phyloP scores from a whole-genome alignment of 352 stramenopile species.

The Pythium dissimile region DNA sequence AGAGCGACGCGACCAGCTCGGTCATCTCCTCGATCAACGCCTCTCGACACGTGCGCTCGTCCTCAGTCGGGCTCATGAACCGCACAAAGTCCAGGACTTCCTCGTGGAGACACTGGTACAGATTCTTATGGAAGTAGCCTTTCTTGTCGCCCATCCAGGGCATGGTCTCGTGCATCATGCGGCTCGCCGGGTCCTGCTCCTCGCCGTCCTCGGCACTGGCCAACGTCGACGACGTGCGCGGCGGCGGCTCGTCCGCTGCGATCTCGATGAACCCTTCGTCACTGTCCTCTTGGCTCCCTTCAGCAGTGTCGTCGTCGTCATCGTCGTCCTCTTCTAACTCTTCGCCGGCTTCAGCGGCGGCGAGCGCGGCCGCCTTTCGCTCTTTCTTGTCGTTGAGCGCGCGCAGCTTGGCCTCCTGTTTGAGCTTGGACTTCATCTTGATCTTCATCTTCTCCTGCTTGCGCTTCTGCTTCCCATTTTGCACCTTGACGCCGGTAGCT shows the following conservation, averaged over 20 bases:
- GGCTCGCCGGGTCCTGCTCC: slow-evolving; percentile 21
- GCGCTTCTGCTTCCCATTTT: slow-evolving; percentile 40
- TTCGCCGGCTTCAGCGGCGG: slow-evolving; percentile 2
- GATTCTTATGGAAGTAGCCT: slow-evolving; percentile 57
- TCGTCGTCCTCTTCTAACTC: slow-evolving; percentile 13
- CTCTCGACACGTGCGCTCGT: slow-evolving; percentile 71
- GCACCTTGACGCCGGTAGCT: slow-evolving; percentile 24
- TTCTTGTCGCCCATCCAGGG: slow-evolving; percentile 68
- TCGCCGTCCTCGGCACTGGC: slow-evolving; percentile 26
- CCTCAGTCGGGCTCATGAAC: slow-evolving; percentile 83
- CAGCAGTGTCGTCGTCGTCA: slow-evolving; percentile 6
- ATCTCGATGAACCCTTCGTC: slow-evolving; percentile 62
- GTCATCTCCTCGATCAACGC: slow-evolving; percentile 77
- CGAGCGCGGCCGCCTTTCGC: slow-evolving; percentile 28
- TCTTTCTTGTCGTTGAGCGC: slow-evolving; percentile 34
- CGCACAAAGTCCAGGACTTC: slow-evolving; percentile 95
- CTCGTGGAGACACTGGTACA: slow-evolving; percentile 91
- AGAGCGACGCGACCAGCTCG: slow-evolving; percentile 49
- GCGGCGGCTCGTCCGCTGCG: slow-evolving; percentile 3
- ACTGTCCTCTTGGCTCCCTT: slow-evolving; percentile 8
- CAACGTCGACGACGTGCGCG: background rate
- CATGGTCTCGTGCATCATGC: slow-evolving; percentile 41
- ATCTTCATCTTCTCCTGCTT: slow-evolving; percentile 43
- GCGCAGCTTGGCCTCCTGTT: slow-evolving; percentile 40
- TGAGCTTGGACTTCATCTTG: slow-evolving; percentile 54